Percentiles rank a stretch among this genome's conserved stretches.
Evolutionary conservation across 495 filamentous ascomycete species (phyloP).

Genomic region (Podospora pseudocomata): DNA sequence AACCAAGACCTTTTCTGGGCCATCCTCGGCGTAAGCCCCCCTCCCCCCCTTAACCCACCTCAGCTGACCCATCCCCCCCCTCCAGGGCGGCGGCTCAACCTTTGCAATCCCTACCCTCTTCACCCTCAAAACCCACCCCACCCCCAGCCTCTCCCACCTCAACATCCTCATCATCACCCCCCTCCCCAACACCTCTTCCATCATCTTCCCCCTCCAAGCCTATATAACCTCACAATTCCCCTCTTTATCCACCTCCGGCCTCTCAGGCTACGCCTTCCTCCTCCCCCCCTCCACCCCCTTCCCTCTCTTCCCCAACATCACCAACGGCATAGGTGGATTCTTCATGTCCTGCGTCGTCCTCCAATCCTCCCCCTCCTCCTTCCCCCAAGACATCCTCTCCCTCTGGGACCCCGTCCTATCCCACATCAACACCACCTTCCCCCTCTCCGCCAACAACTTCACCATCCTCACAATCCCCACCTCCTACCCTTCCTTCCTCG

Average conservation of each 20-base stretch:
- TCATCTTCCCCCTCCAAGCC: slow-evolving; percentile 31
- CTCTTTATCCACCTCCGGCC: slow-evolving; percentile 32
- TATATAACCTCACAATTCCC: slow-evolving; percentile 40
- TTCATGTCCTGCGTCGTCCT: slow-evolving; percentile 24
- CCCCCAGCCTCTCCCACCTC: slow-evolving; percentile 26
- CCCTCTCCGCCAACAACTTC: not conserved
- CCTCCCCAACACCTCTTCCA: slow-evolving; percentile 11
- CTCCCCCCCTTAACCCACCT: not conserved
- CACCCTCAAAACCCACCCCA: slow-evolving; percentile 44
- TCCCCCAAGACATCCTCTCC: slow-evolving; percentile 37
- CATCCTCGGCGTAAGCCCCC: slow-evolving; percentile 49
- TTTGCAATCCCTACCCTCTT: slow-evolving; percentile 60
- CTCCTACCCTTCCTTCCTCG: slow-evolving; percentile 39
- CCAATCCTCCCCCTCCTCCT: slow-evolving; percentile 17
- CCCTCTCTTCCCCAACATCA: slow-evolving; percentile 10
- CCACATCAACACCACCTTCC: slow-evolving; percentile 42
- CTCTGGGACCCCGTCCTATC: slow-evolving; percentile 41
- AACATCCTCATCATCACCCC: slow-evolving; percentile 19
- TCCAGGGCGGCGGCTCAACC: slow-evolving; percentile 58
- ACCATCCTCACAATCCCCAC: not conserved
- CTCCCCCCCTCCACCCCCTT: slow-evolving; percentile 29
- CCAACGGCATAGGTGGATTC: slow-evolving; percentile 34
- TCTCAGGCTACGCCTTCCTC: slow-evolving; percentile 39
- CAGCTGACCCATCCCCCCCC: slow-evolving; percentile 1
- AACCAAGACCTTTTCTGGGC: slow-evolving; percentile 66